Percentiles rank a stretch among this genome's conserved stretches.
Evolutionary conservation across 2,329 filamentous ascomycete genomes (phyloP).

Genomic region (Fusarium avenaceum): DNA sequence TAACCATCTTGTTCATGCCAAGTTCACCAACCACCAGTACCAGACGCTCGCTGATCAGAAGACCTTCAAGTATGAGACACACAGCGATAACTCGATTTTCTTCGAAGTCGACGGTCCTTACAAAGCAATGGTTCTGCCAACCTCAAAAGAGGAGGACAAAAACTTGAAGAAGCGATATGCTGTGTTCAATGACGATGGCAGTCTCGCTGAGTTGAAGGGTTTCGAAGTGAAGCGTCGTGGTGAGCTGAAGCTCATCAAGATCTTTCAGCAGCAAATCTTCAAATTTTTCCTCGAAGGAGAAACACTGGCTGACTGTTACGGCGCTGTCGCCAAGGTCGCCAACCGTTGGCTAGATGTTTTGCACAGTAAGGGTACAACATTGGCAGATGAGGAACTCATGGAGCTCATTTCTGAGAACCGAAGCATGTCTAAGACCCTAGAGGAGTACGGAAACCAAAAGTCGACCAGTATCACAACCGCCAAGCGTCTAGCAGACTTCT

Average conservation of each 20-base stretch:
- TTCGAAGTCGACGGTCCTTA: slow-evolving; percentile 99
- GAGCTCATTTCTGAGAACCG: slow-evolving; percentile 99
- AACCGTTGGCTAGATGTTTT: slow-evolving; percentile 98
- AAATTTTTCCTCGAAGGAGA: slow-evolving; percentile 97
- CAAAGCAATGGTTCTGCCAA: slow-evolving; percentile 96
- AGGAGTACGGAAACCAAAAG: slow-evolving; percentile 96
- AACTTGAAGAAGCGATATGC: slow-evolving; percentile 99
- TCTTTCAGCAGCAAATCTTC: slow-evolving; percentile 99
- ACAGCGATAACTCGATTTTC: slow-evolving; percentile 99
- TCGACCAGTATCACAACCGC: slow-evolving; percentile 99
- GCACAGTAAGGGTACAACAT: slow-evolving; percentile 85
- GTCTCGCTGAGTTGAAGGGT: slow-evolving; percentile 93
- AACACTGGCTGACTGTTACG: slow-evolving; percentile 90
- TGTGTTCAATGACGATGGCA: slow-evolving; percentile 98
- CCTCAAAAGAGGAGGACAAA: slow-evolving; percentile 98
- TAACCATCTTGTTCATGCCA: slow-evolving; percentile 94
- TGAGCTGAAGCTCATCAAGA: slow-evolving; percentile 99
- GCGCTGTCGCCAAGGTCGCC: slow-evolving; percentile 90
- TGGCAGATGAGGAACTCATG: slow-evolving; percentile 97
- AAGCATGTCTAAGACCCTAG: slow-evolving; percentile 96
- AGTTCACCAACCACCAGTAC: slow-evolving; percentile 98
- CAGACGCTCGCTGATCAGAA: slow-evolving; percentile 85
- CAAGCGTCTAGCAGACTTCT: slow-evolving; percentile 91
- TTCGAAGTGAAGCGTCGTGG: slow-evolving; percentile 98
- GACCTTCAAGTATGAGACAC: slow-evolving; percentile 92